Conservation (phyloP, 257 asterid species). For the Salvia rosmarinus region DNA sequence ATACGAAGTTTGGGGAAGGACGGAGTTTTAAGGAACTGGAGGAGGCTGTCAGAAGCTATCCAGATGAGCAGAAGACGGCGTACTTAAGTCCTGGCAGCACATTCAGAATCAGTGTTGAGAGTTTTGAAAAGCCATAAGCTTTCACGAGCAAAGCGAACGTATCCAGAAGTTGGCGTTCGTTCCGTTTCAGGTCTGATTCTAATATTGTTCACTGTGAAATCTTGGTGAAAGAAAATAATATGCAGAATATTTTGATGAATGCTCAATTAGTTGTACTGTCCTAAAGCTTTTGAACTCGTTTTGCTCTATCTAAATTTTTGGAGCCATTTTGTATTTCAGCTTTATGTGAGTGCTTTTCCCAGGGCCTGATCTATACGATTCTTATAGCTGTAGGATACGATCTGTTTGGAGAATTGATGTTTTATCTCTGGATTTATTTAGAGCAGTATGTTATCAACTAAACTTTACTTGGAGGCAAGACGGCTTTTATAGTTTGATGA, state of each 20-base stretch:
- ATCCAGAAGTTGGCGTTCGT: conserved; percentile 65
- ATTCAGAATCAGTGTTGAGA: conserved; percentile 76
- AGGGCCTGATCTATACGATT: not conserved
- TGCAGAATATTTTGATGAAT: not conserved
- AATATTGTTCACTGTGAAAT: not conserved
- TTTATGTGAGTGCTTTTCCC: not conserved
- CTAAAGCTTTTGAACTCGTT: not conserved
- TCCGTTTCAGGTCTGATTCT: conserved; percentile 73
- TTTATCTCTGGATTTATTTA: not conserved
- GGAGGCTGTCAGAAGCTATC: conserved; percentile 63
- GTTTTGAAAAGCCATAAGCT: conserved; percentile 79
- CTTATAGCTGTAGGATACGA: not conserved
- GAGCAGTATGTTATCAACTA: not conserved
- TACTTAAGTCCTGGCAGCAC: conserved; percentile 70
- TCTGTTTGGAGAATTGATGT: not conserved
- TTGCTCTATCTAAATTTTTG: not conserved
- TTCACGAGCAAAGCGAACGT: conserved; percentile 72
- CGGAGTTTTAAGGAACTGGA: conserved; percentile 77
- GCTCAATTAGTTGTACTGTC: not conserved
- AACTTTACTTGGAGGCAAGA: not conserved
- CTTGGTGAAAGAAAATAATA: conserved; percentile 3
- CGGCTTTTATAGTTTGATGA: not conserved
- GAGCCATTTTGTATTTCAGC: not conserved
- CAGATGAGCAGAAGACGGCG: conserved; percentile 71
- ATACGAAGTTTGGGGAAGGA: conserved; percentile 97